Evolutionary conservation across 345 rosid genomes (phyloP), one percentile per base, ranked within the genome.

Genomic region (Eutrema heterophyllum): DNA sequence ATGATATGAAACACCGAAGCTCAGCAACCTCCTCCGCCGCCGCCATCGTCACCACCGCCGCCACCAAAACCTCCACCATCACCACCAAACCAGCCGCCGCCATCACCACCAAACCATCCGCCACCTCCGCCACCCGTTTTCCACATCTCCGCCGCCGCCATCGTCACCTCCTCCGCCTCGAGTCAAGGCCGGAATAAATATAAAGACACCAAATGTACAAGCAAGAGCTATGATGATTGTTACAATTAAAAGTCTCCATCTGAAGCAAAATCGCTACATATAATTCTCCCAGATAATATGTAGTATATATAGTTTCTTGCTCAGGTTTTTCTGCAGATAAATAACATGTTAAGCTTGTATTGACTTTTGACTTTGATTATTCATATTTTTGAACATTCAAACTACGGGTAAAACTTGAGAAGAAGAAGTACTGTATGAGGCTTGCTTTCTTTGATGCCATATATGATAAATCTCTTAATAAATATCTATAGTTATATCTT

Each of bases 191-290:
- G 4, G 36, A 21, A 38, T 0, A 46, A 56, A 11, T 27, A 56
- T 48, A 0, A 29, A 74, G 29, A 57, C 36, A 57, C 66, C 72
- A 48, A 73, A 9, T 35, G 4, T 12, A 55, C 43, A 56, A 46
- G 43, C 59, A 64, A 73, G 4, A 56, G 44, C 72, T 46, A 74
- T 74, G 24, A 65, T 6, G 39, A 75, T 32, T 59, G 59, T 32
- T 5, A 41, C 30, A n/a, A n/a, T n/a, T n/a, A 62, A 62, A 59
- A 14, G 32, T 32, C 48, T 67, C 78, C 78, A 75, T 75, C 29
- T 67, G 50, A 40, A 14, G 39, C 46, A 57, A 40, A 56, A 27
- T 16, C 15, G 38, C 8, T 5, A 9, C 54, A 14, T 53, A 1
- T 56, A 12, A 9, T 38, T 63, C n/a, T 54, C 40, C 24, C 12